Base-by-base conservation (phyloP, 768 basidiomycete species). In the Leccinum rimulosum region DNA sequence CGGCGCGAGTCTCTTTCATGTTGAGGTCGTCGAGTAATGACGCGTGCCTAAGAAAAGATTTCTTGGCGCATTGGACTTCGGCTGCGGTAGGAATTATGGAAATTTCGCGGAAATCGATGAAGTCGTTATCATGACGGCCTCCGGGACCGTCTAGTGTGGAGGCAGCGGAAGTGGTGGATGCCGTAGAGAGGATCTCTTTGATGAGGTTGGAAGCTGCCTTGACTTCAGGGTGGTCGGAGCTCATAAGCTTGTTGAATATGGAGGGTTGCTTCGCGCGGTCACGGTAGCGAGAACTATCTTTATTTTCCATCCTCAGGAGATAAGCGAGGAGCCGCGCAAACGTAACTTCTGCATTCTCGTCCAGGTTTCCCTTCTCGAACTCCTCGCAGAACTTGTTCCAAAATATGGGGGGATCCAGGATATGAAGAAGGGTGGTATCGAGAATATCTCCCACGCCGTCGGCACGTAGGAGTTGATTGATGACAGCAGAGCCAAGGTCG, bases 41-140 rank as follows among this genome's bases (percentile, higher is more conserved):
- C 7, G 76, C 76, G 1, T 78, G 75, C 4, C 83, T 79, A 17
- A 86, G 63, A 60, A 84, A 88, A 0, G 87, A 74, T 2, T 54
- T 60, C 35, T 79, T 77, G 3, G 61, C 69, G 36, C 73, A 86
- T 2, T 58, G 60, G 4, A 87, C 68, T 66, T 89, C 88, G 45
- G 82, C 80, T 0, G 83, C 78, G 6, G 85, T 85, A 1, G 88
- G 88, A 6, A 86, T 71, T 47, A 89, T 84, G n/a, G 82, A 70
- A 22, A 89, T 85, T 9, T 80, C 60, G 6, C 82, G 81, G 61
- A 86, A 89, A 54, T 87, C 79, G 14, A 70, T 70, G 50, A 83
- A 82, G 66, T 89, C 87, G 54, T 89, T 89, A 63, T 88, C 86
- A 57, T 89, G 88, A 3, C 88, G 77, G 4, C 87, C 87, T 0